These are phyloP conservation scores for Ambrosiella xylebori DNA, from an alignment of 2,329 filamentous ascomycete species.

Conservation along the genomic window DNA sequence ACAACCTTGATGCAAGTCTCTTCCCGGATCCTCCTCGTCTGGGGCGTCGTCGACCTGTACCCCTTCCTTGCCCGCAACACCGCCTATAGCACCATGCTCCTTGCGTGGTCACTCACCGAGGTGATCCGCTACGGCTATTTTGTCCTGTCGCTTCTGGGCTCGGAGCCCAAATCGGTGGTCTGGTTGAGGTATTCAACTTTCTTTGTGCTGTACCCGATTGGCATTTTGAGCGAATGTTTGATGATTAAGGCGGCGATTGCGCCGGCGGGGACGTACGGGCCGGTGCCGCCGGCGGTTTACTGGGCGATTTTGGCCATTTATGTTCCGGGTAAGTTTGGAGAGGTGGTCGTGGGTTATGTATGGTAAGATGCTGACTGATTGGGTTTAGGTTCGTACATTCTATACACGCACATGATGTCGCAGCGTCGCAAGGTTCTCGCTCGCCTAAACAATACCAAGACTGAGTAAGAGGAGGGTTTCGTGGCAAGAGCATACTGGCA, in stretches of 20 bases:
- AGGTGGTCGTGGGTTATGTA: constrained; percentile 13
- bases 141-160: constrained; percentile 48
- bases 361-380: not conserved
- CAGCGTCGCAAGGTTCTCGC: constrained; percentile 58
- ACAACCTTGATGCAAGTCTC: constrained; percentile 86
- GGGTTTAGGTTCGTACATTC: constrained; percentile 48
- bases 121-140: constrained; percentile 90
- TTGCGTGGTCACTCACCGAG: constrained; percentile 82
- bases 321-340: constrained; percentile 48
- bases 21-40: constrained; percentile 74
- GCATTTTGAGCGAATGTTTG: constrained; percentile 73
- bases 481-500: not conserved
- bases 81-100: constrained; percentile 60
- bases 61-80: constrained; percentile 43
- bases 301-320: constrained; percentile 55
- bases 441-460: constrained; percentile 18
- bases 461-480: constrained; percentile 1
- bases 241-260: constrained; percentile 56
- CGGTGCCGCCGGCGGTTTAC: constrained; percentile 39
- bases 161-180: constrained; percentile 47
- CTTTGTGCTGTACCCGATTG: constrained; percentile 79
- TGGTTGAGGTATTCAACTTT: constrained; percentile 91
- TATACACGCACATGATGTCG: constrained; percentile 90
- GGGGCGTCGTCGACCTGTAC: constrained; percentile 64
- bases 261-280: constrained; percentile 33